Evolutionary conservation across 352 stramenopile genomes (phyloP).

Genomic region (Peronospora tabacina): DNA sequence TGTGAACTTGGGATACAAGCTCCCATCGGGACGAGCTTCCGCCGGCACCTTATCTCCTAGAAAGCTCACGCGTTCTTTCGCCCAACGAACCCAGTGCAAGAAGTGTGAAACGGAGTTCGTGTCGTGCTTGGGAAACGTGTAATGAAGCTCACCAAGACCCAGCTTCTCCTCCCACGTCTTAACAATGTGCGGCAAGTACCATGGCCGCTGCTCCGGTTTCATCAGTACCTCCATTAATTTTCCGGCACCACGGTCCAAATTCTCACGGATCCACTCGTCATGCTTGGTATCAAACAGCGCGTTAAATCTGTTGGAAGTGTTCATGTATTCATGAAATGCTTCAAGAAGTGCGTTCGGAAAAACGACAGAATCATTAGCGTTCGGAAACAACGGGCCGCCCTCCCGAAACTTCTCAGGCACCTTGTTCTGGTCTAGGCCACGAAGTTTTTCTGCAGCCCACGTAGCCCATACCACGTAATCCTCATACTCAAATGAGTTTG

Average conservation of each 20-base stretch:
- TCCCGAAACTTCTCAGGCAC: conserved; percentile 52
- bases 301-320: conserved; percentile 50
- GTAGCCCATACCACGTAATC: conserved; percentile 60
- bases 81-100: conserved; percentile 76
- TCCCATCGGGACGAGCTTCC: conserved; percentile 33
- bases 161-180: conserved; percentile 58
- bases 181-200: conserved; percentile 53
- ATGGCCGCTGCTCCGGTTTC: conserved; percentile 29
- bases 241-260: conserved; percentile 23
- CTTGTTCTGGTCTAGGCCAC: conserved; percentile 30
- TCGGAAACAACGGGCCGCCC: conserved; percentile 52
- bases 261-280: conserved; percentile 56
- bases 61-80: conserved; percentile 66
- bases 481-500: conserved; percentile 31
- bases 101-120: conserved; percentile 61
- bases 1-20: conserved; percentile 61
- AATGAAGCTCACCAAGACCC: conserved; percentile 42
- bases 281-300: conserved; percentile 49
- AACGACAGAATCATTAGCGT: conserved; percentile 34
- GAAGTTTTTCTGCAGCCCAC: conserved; percentile 52
- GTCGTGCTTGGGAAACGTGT: conserved; percentile 60
- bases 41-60: conserved; percentile 44
- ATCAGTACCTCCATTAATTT: conserved; percentile 38
- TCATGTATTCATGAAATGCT: conserved; percentile 47
- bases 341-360: conserved; percentile 64